Evolutionary conservation across 2,329 filamentous ascomycete genomes (phyloP).

Genomic region (Harringtonia lauricola): DNA sequence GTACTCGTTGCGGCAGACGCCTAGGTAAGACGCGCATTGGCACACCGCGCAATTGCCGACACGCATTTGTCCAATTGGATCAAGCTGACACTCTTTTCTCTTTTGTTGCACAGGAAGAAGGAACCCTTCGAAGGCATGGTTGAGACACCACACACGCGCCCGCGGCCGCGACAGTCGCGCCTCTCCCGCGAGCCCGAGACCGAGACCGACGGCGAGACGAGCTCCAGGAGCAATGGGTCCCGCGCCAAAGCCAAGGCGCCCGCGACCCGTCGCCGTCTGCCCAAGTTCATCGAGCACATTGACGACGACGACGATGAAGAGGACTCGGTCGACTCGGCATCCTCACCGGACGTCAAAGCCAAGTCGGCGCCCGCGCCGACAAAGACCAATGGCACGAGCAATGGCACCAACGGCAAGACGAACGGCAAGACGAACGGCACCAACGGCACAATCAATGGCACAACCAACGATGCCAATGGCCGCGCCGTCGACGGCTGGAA

Average conservation of each 20-base stretch:
- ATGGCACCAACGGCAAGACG: conserved; percentile 15
- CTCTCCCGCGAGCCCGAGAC: conserved; percentile 34
- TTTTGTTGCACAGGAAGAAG: conserved; percentile 36
- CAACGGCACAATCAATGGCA: conserved; percentile 15
- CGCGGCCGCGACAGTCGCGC: conserved; percentile 35
- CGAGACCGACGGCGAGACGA: conserved; percentile 39
- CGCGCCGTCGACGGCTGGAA: conserved; percentile 44
- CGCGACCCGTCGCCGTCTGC: conserved; percentile 31
- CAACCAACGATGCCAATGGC: conserved; percentile 18
- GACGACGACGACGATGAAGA: conserved; percentile 30
- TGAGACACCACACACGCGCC: conserved; percentile 40
- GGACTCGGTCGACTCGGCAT: neutral
- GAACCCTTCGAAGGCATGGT: conserved; percentile 52
- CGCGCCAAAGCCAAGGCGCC: conserved; percentile 7
- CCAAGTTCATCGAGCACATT: conserved; percentile 39
- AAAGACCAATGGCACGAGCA: conserved; percentile 15
- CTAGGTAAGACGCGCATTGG: conserved; percentile 15
- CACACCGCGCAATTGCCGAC: neutral
- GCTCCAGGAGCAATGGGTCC: conserved; percentile 17
- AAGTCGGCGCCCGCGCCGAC: neutral
- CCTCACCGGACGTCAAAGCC: neutral
- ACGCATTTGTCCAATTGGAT: neutral
- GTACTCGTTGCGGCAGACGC: conserved; percentile 22
- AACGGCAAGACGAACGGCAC: conserved; percentile 19
- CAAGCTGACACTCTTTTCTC: neutral